Percentiles rank a stretch among this genome's conserved stretches.
Conservation (phyloP, 345 rosid species). For the Tarenaya hassleriana region DNA sequence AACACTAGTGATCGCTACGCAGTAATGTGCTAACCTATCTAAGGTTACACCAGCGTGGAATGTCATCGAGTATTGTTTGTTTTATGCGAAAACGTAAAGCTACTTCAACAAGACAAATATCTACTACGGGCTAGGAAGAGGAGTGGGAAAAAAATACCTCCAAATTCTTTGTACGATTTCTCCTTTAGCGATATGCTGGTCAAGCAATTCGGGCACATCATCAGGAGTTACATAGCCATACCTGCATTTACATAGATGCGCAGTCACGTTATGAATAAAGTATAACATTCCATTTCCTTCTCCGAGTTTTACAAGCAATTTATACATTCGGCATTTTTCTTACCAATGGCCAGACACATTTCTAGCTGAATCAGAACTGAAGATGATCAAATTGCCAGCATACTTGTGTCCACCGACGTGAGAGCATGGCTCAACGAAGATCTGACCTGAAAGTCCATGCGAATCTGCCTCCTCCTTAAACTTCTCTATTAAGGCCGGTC, state of each 20-base stretch:
- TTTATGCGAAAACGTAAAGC: not conserved
- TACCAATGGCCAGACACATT: slow-evolving; percentile 76
- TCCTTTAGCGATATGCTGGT: slow-evolving; percentile 83
- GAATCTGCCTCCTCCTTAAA: slow-evolving; percentile 55
- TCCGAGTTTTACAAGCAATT: not conserved
- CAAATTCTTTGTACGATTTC: slow-evolving; percentile 58
- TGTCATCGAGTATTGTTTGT: not conserved
- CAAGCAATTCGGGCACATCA: slow-evolving; percentile 80
- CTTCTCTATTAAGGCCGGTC: slow-evolving; percentile 74
- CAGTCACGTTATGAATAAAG: not conserved
- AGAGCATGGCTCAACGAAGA: slow-evolving; percentile 70
- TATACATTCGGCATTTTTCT: slow-evolving; percentile 13
- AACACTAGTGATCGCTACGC: slow-evolving; percentile 5
- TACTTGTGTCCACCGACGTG: slow-evolving; percentile 95
- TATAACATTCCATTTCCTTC: slow-evolving; percentile 1
- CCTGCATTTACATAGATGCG: slow-evolving; percentile 40
- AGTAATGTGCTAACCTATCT: not conserved
- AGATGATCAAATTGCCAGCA: slow-evolving; percentile 90
- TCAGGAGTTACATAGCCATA: slow-evolving; percentile 93
- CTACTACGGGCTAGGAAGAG: slow-evolving; percentile 10
- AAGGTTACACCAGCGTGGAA: not conserved
- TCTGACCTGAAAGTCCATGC: slow-evolving; percentile 54
- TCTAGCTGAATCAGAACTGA: slow-evolving; percentile 57
- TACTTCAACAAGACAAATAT: not conserved
- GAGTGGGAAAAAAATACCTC: slow-evolving; percentile 50